Conservation (phyloP, 495 filamentous ascomycete genomes). For the Daldinia grandis region DNA sequence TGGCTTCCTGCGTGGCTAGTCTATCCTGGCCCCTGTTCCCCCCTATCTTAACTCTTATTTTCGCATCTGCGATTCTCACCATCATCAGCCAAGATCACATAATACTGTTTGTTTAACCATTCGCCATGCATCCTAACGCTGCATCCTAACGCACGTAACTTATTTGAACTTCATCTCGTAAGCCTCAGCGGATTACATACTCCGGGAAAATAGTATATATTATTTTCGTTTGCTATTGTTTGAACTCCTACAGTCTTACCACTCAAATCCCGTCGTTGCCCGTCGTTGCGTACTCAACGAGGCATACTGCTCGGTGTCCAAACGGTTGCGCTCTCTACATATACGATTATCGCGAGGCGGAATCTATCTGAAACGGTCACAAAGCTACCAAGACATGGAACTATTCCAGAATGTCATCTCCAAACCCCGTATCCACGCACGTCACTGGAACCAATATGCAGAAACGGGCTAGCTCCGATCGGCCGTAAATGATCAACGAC, state of each 20-base stretch:
- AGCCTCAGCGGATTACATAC: neutral
- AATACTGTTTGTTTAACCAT: neutral
- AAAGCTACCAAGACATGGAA: constrained; percentile 7
- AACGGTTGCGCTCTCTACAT: neutral
- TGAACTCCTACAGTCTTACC: neutral
- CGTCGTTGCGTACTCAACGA: too few species aligned
- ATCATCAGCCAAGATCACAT: neutral
- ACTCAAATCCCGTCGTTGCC: neutral
- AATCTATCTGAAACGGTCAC: constrained; percentile 8
- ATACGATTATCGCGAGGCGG: neutral
- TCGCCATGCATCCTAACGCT: neutral
- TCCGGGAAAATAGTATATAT: neutral
- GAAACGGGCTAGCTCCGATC: constrained; percentile 10
- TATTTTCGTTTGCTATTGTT: neutral
- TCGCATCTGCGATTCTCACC: neutral
- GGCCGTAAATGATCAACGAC: constrained; percentile 3
- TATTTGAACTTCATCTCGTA: neutral
- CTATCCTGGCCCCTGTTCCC: neutral
- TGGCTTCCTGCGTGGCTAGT: constrained; percentile 20
- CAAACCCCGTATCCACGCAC: constrained; percentile 1
- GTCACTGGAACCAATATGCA: constrained; percentile 4
- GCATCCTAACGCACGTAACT: neutral
- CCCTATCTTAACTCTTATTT: neutral
- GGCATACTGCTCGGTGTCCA: neutral
- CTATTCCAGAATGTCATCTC: neutral